These are phyloP conservation scores for Phylloporus sp. DNA, from an alignment of 768 basidiomycete genomes.

Conservation along the genomic window DNA sequence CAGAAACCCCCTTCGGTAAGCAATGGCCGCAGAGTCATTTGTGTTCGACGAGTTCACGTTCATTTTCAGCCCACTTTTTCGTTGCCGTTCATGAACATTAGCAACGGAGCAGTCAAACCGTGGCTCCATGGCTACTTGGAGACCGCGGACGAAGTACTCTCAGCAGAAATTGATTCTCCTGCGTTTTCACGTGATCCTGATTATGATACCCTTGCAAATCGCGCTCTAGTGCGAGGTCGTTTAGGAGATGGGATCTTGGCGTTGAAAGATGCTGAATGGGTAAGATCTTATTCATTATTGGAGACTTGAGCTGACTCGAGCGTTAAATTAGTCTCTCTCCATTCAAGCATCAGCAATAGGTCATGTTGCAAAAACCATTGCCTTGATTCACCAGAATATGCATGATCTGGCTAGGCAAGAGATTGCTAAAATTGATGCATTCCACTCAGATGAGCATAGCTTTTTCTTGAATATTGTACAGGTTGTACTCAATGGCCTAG, in stretches of 20 bases:
- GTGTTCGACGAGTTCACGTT: neutral
- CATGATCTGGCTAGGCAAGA: conserved; percentile 1
- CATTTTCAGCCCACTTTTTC: conserved; percentile 4
- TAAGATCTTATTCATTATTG: neutral
- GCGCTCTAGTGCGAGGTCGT: conserved; percentile 13
- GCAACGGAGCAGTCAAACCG: conserved; percentile 12
- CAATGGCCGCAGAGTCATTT: no score
- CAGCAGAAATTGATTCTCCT: conserved; percentile 6
- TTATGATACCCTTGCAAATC: conserved; percentile 11
- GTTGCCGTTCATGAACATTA: conserved; percentile 17
- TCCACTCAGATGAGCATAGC: neutral
- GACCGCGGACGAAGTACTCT: conserved; percentile 5
- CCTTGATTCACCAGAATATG: conserved; percentile 2
- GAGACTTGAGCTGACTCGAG: neutral
- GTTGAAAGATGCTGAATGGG: conserved; percentile 11
- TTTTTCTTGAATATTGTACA: conserved; percentile 9
- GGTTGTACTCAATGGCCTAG: neutral
- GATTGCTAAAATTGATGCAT: neutral
- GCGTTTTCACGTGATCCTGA: neutral
- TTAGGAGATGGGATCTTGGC: neutral
- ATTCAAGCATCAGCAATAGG: conserved; percentile 14
- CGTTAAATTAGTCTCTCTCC: conserved; percentile 5
- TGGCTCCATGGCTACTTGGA: conserved; percentile 16
- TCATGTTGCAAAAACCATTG: conserved; percentile 11
- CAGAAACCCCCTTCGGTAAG: conserved; percentile 5